phyloP scores from a whole-genome alignment of 148 eudicot species.

The Rhododendron ovatum region DNA sequence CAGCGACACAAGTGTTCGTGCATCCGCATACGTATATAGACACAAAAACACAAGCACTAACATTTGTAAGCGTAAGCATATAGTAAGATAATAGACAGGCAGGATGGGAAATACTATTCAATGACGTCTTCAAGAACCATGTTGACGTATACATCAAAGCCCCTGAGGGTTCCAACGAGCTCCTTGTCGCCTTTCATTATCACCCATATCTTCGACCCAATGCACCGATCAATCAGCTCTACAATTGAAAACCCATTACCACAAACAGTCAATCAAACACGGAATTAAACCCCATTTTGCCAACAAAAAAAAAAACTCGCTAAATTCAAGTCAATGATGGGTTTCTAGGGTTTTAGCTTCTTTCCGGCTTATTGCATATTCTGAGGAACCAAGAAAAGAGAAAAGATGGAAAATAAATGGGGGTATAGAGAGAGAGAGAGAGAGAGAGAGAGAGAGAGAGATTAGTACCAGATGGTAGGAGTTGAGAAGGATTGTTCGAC shows the following conservation, averaged over 20 bases:
- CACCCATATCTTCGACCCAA: conserved; percentile 98
- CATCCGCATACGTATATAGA: background rate
- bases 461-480: conserved; percentile 70
- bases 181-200: conserved; percentile 99
- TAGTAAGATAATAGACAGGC: background rate
- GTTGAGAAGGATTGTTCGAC: conserved; percentile 76
- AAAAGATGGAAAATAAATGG: background rate
- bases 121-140: conserved; percentile 99
- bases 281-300: background rate
- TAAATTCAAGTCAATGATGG: background rate
- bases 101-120: conserved; percentile 56
- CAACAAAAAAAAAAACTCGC: no score
- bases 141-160: conserved; percentile 95
- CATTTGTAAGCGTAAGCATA: background rate
- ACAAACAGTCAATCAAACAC: background rate
- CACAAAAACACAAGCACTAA: background rate
- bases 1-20: no score
- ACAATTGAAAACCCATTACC: conserved; percentile 16
- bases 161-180: conserved; percentile 89
- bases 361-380: background rate
- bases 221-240: conserved; percentile 94
- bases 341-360: background rate
- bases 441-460: background rate
- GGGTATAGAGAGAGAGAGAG: background rate
- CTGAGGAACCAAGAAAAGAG: background rate